A percentile compares a stretch with the other conserved stretches of the same genome.
These are phyloP conservation scores for Sporothrix humicola DNA, from an alignment of 2,329 filamentous ascomycete species.

Conservation along the genomic window DNA sequence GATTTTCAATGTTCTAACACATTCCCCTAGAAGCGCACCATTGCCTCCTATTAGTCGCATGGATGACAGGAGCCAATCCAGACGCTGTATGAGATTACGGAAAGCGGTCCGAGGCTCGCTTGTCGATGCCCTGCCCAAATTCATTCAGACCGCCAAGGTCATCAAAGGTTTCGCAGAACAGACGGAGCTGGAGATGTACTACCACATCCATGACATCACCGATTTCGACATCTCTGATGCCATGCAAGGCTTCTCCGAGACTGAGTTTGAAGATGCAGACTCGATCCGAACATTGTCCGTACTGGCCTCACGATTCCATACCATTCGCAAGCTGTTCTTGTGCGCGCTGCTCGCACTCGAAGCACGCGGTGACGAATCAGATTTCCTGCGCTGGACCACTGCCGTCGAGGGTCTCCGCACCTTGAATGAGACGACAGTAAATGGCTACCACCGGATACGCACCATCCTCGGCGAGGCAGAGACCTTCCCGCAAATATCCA, in stretches of 20 bases:
- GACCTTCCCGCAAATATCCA: slow-evolving; percentile 60
- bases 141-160: slow-evolving; percentile 70
- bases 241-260: slow-evolving; percentile 64
- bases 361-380: slow-evolving; percentile 75
- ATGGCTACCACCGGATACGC: slow-evolving; percentile 69
- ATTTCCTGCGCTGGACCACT: slow-evolving; percentile 78
- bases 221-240: slow-evolving; percentile 74
- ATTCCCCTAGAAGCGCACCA: slow-evolving; percentile 71
- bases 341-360: slow-evolving; percentile 89
- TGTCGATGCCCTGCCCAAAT: slow-evolving; percentile 70
- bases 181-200: slow-evolving; percentile 86
- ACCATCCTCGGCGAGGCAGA: slow-evolving; percentile 79
- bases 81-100: slow-evolving; percentile 81
- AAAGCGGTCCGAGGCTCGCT: slow-evolving; percentile 75
- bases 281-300: slow-evolving; percentile 82
- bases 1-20: slow-evolving; percentile 20
- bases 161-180: slow-evolving; percentile 77
- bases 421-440: slow-evolving; percentile 65
- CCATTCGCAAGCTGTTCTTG: slow-evolving; percentile 81
- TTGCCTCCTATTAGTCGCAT: slow-evolving; percentile 90
- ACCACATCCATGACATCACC: slow-evolving; percentile 85
- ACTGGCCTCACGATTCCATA: slow-evolving; percentile 78
- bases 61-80: slow-evolving; percentile 78
- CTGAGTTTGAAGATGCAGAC: slow-evolving; percentile 76
- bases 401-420: slow-evolving; percentile 76